Evolutionary conservation across 805 yeast species (phyloP).

Genomic region (Saturnispora besseyi): DNA sequence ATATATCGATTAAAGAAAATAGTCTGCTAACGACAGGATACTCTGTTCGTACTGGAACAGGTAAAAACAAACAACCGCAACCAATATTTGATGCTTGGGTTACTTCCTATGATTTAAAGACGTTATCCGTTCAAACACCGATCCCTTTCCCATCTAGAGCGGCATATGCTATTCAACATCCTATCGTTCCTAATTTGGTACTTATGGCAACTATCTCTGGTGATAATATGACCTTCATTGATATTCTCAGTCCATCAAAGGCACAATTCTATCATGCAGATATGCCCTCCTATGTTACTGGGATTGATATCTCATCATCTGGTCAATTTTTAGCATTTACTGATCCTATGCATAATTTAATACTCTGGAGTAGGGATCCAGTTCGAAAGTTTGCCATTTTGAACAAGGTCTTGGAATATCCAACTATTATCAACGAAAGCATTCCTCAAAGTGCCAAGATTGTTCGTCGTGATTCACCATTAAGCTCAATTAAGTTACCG

Average conservation of each 20-base stretch:
- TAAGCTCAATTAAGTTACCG: slow-evolving; percentile 77
- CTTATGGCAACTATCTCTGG: slow-evolving; percentile 69
- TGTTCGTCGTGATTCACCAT: slow-evolving; percentile 45
- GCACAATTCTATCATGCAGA: slow-evolving; percentile 62
- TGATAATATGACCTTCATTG: slow-evolving; percentile 69
- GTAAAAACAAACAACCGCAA: slow-evolving; percentile 18
- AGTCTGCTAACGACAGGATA: slow-evolving; percentile 76
- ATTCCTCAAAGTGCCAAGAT: slow-evolving; percentile 22
- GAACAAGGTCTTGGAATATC: slow-evolving; percentile 45
- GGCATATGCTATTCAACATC: slow-evolving; percentile 73
- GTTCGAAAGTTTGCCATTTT: slow-evolving; percentile 25
- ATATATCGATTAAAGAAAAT: slow-evolving; percentile 55
- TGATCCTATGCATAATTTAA: slow-evolving; percentile 55
- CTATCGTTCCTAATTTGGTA: slow-evolving; percentile 71
- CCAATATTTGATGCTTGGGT: slow-evolving; percentile 70
- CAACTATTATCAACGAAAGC: slow-evolving; percentile 31
- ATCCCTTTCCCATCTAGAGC: slow-evolving; percentile 89
- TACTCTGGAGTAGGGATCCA: slow-evolving; percentile 52
- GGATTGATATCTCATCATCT: slow-evolving; percentile 48
- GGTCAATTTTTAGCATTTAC: slow-evolving; percentile 73
- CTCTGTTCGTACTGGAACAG: slow-evolving; percentile 47
- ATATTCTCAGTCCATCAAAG: slow-evolving; percentile 68
- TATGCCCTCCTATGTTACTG: slow-evolving; percentile 36
- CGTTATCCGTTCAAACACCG: slow-evolving; percentile 65
- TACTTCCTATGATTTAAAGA: slow-evolving; percentile 69